These are phyloP conservation scores for Toxicodendron radicans DNA, from an alignment of 345 rosid genomes.

Conservation along the genomic window DNA sequence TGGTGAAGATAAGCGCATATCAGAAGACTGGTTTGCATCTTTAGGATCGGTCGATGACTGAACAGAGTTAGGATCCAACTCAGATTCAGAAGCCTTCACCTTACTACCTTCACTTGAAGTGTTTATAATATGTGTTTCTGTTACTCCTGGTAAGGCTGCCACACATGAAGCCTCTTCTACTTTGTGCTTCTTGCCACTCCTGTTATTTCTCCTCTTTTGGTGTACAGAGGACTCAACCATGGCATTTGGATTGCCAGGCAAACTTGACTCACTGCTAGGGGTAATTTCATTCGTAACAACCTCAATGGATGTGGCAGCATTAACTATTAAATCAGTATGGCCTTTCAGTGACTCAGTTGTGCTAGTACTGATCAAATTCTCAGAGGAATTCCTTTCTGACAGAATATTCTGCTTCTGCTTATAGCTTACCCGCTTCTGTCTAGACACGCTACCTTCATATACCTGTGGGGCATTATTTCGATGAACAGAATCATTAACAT, in stretches of 20 bases:
- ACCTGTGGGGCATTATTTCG: conserved; percentile 29
- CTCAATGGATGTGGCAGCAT: conserved; percentile 32
- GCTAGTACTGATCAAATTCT: conserved; percentile 29
- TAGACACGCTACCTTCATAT: conserved; percentile 37
- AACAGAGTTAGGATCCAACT: conserved; percentile 26
- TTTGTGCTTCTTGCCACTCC: conserved; percentile 57
- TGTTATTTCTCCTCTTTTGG: conserved; percentile 59
- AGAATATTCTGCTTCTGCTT: conserved; percentile 53
- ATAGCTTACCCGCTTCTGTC: conserved; percentile 55
- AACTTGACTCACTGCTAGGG: conserved; percentile 35
- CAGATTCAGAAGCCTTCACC: conserved; percentile 43
- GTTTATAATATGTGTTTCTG: conserved; percentile 36
- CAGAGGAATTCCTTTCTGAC: conserved; percentile 40
- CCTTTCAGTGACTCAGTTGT: conserved; percentile 33
- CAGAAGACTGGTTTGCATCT: conserved; percentile 50
- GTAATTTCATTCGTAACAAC: conserved; percentile 35
- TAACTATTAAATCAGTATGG: conserved; percentile 30
- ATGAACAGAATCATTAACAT: conserved; percentile 35
- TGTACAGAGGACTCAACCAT: conserved; percentile 45
- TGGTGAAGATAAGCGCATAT: conserved; percentile 41
- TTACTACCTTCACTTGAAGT: conserved; percentile 39
- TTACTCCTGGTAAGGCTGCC: conserved; percentile 31
- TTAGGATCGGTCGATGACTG: conserved; percentile 32
- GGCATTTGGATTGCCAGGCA: conserved; percentile 35
- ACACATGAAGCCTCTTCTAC: conserved; percentile 51